A percentile compares a stretch with the other conserved stretches of the same genome.
Conservation (phyloP, 2,329 filamentous ascomycete species). For the Annulohypoxylon truncatum region DNA sequence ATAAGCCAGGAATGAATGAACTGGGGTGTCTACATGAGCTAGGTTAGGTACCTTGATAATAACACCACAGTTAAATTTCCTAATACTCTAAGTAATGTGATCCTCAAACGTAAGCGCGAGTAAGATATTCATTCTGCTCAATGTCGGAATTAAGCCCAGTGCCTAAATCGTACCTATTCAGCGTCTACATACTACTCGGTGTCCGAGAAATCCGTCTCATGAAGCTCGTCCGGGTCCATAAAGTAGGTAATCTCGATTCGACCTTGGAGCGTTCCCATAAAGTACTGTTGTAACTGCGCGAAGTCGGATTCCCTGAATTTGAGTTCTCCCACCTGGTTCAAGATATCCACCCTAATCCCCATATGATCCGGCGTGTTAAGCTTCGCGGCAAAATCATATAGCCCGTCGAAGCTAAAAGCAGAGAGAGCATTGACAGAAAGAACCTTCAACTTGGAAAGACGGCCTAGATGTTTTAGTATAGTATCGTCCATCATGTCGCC, state of each 20-base stretch:
- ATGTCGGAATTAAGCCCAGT: no score
- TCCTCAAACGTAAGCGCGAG: neutral
- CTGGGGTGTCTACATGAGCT: neutral
- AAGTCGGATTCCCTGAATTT: slow-evolving; percentile 48
- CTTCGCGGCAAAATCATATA: slow-evolving; percentile 56
- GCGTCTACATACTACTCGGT: no score
- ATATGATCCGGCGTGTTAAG: slow-evolving; percentile 48
- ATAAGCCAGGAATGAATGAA: neutral
- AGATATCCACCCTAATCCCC: slow-evolving; percentile 51
- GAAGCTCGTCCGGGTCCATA: slow-evolving; percentile 51
- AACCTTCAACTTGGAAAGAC: slow-evolving; percentile 60
- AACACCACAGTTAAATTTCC: neutral
- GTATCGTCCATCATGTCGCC: slow-evolving; percentile 64
- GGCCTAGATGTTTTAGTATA: slow-evolving; percentile 53
- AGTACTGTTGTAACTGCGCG: slow-evolving; percentile 41
- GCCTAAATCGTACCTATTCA: no score
- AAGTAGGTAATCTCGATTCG: slow-evolving; percentile 51
- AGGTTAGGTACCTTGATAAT: neutral
- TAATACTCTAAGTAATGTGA: neutral
- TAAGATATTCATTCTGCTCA: no score
- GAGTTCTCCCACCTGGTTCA: slow-evolving; percentile 49
- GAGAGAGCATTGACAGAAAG: slow-evolving; percentile 67
- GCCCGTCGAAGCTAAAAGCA: slow-evolving; percentile 62
- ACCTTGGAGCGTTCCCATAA: slow-evolving; percentile 47
- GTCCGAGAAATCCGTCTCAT: slow-evolving; percentile 52